Percentiles rank a stretch among this genome's conserved stretches.
These are phyloP conservation scores for Plasmodium gaboni DNA, from an alignment of 169 alveolate genomes.

Conservation along the genomic window DNA sequence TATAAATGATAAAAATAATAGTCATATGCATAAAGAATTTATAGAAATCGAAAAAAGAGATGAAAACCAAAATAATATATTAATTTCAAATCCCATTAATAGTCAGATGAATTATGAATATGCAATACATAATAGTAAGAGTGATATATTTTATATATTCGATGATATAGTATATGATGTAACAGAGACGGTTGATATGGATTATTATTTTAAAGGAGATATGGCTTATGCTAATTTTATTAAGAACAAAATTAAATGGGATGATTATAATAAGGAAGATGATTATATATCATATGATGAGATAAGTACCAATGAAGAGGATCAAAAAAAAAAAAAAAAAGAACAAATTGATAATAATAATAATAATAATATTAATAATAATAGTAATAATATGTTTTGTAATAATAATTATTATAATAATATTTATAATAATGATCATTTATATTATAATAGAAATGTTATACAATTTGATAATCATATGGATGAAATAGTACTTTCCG, in stretches of 20 bases:
- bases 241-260: conserved; percentile 3
- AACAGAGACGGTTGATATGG: conserved; percentile 36
- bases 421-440: neutral
- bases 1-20: neutral
- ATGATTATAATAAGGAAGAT: conserved; percentile 10
- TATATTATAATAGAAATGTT: neutral
- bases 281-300: conserved; percentile 9
- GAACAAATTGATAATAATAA: neutral
- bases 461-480: neutral
- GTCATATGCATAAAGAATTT: neutral
- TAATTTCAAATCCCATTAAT: neutral
- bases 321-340: neutral
- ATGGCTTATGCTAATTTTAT: conserved; percentile 37
- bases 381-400: neutral
- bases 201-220: conserved; percentile 20
- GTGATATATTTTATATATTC: conserved; percentile 43
- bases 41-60: neutral
- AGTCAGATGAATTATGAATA: neutral
- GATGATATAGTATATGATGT: conserved; percentile 56
- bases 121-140: conserved; percentile 54
- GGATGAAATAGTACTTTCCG: neutral
- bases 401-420: neutral
- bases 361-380: neutral
- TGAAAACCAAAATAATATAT: neutral
- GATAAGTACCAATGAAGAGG: conserved; percentile 2